Base-by-base conservation (phyloP, 441 rosid genomes). In the Mallotus japonicus region DNA sequence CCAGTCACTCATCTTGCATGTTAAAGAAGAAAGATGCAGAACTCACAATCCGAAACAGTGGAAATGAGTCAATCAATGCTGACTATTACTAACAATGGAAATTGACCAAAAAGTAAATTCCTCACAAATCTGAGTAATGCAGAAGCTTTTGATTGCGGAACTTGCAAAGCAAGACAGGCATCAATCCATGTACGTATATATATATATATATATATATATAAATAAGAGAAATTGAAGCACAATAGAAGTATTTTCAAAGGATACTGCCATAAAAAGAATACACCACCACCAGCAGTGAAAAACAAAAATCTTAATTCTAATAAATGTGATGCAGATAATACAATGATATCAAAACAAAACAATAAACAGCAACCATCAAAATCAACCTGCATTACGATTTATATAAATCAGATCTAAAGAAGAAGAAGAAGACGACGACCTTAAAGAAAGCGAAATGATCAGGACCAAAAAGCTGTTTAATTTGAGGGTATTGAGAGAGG, bases 401-500 rank as follows among this genome's bases (percentile, higher is more conserved):
- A 58, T 80, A 70, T 73, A 64, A 11, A 49, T 8, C 64, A 65
- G 81, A 85, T 75, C 80, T 74, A 70, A 65, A 75, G 59, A 13
- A 28, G 14, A 44, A 61, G 5, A 34, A 16, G 12, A 6, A 13
- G 24, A 6, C 3, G 49, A 1, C 56, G 6, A 92, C 99, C 97
- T 94, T 90, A 65, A 75, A 70, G 77, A 85, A 87, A 75, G 97
- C 92, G 77, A 70, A 88, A 14, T 89, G 92, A 71, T 94, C 97
- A 80, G 99, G 97, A 76, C 97, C 99, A 78, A 90, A 94, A 55
- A 94, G 94, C 50, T 88, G 82, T 63, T 79, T 90, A 51, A 92
- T 92, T 72, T 92, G 92, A 79, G 99, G 99, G 80, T 90, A 85
- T 37, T 81, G 84, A 81, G 97, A 94, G 79, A 90, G 95, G 86